Evolutionary conservation across 257 asterid genomes (phyloP).

Genomic region (Penstemon newberryi): DNA sequence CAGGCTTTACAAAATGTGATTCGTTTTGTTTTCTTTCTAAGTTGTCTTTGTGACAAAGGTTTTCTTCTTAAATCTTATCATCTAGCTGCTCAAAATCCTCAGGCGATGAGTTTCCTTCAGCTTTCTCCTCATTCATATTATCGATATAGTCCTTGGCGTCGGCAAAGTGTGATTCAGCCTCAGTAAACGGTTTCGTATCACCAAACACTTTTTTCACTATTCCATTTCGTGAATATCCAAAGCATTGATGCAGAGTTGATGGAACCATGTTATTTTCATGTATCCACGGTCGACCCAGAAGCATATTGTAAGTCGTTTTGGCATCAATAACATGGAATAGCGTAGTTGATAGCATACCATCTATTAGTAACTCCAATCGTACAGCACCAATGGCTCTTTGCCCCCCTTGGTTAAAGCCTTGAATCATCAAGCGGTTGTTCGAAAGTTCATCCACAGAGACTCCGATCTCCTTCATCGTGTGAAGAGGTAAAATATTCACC

Average conservation of each 20-base stretch:
- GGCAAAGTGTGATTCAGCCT: not conserved
- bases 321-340: no score
- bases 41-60: not conserved
- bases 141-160: not conserved
- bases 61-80: not conserved
- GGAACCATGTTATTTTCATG: not conserved
- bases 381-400: no score
- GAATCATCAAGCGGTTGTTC: not conserved
- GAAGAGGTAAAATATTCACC: not conserved
- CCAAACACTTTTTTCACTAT: not conserved
- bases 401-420: not conserved
- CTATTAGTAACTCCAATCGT: not conserved
- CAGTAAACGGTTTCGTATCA: not conserved
- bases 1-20: no score
- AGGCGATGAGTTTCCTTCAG: no score
- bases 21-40: no score
- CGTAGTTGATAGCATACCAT: not conserved
- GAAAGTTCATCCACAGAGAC: not conserved
- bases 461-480: not conserved
- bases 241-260: constrained; percentile 10
- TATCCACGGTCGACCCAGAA: constrained; percentile 5
- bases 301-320: no score
- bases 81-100: no score
- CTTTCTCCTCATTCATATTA: no score
- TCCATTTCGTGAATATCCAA: not conserved